These are phyloP conservation scores for Mycena metata DNA, from an alignment of 768 basidiomycete species.

Conservation along the genomic window DNA sequence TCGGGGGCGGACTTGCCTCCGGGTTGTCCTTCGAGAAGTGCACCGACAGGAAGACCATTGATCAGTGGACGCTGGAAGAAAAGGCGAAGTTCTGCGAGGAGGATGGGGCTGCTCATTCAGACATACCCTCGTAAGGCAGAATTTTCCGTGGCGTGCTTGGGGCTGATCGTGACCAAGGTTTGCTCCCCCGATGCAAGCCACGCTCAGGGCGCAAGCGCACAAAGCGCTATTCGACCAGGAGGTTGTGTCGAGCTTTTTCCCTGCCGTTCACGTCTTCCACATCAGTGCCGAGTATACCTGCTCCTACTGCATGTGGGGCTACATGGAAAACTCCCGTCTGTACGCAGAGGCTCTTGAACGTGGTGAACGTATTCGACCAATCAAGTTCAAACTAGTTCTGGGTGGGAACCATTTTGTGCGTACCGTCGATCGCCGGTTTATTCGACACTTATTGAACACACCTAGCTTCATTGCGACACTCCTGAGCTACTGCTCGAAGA, in stretches of 20 bases:
- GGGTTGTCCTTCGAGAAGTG: constrained; percentile 15
- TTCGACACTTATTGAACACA: too few relatives aligned
- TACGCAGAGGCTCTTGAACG: not conserved
- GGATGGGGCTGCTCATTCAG: not conserved
- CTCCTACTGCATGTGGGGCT: constrained; percentile 21
- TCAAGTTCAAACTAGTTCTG: not conserved
- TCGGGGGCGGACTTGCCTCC: constrained; percentile 9
- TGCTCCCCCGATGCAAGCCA: not conserved
- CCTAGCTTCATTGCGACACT: too few relatives aligned
- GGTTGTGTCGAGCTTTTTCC: not conserved
- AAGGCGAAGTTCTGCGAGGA: not conserved
- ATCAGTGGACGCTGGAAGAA: not conserved
- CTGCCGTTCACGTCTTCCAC: not conserved
- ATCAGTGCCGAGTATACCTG: not conserved
- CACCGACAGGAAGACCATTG: not conserved
- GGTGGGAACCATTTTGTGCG: constrained; percentile 3
- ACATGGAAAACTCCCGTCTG: not conserved
- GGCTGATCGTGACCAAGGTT: not conserved
- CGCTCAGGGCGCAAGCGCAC: not conserved
- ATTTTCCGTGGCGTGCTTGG: not conserved
- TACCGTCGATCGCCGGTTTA: not conserved
- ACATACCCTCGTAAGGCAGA: not conserved
- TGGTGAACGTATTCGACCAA: not conserved
- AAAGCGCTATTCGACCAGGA: not conserved
- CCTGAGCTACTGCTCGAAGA: too few relatives aligned